Evolutionary conservation across 2,329 filamentous ascomycete species (phyloP).

Genomic region (Colletotrichum orbiculare): DNA sequence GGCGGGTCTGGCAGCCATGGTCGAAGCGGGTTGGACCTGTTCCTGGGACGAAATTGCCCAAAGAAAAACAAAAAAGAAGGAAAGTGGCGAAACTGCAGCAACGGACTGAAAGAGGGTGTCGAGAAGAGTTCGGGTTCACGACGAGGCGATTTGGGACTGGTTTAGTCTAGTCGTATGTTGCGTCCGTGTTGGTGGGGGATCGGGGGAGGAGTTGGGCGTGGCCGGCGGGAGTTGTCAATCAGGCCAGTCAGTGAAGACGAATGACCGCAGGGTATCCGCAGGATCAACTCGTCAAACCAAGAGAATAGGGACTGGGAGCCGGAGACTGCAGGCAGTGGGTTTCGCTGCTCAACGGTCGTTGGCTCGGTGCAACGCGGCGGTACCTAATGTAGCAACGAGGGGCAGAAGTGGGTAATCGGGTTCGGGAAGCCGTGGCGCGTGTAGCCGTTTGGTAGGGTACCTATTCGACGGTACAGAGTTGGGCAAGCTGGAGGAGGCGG

Average conservation of each 20-base stretch:
- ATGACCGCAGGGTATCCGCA: neutral
- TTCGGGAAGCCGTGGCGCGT: neutral
- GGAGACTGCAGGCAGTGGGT: conserved; percentile 9
- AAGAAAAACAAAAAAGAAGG: conserved; percentile 7
- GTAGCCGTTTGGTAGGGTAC: no score
- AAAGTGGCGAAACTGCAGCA: conserved; percentile 1
- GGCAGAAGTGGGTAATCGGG: conserved; percentile 27
- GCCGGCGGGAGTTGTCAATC: neutral
- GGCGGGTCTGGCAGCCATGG: conserved; percentile 67
- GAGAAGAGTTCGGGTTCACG: conserved; percentile 15
- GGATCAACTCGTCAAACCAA: neutral
- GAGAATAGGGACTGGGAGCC: neutral
- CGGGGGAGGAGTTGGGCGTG: conserved; percentile 24
- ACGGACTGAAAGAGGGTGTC: conserved; percentile 17
- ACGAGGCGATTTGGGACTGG: neutral
- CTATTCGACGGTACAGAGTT: no score
- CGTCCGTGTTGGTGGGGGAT: conserved; percentile 23
- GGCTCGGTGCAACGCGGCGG: conserved; percentile 28
- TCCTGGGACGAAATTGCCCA: neutral
- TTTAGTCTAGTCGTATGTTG: conserved; percentile 18
- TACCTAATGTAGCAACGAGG: conserved; percentile 36
- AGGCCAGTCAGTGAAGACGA: neutral
- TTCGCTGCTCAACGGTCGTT: conserved; percentile 28
- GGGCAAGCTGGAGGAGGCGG: no score
- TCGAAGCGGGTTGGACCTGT: conserved; percentile 39